Conservation (phyloP, 2,329 filamentous ascomycete species). For the Fusarium sp. region DNA sequence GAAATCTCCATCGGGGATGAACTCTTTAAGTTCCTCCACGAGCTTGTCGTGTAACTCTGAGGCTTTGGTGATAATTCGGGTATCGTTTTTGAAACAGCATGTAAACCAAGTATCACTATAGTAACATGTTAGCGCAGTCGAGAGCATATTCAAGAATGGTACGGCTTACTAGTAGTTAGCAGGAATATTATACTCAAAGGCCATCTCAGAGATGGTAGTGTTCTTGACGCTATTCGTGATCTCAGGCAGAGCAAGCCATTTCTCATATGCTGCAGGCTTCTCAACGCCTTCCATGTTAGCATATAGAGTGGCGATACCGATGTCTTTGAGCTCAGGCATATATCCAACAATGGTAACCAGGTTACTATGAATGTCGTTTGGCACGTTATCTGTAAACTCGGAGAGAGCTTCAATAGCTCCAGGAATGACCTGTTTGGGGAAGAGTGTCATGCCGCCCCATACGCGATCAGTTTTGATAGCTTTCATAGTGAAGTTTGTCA, state of each 20-base stretch:
- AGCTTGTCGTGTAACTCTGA: constrained; percentile 26
- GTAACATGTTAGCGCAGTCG: not conserved
- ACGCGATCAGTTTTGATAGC: constrained; percentile 36
- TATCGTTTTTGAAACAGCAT: constrained; percentile 30
- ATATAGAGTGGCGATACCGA: constrained; percentile 20
- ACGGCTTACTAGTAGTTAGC: constrained; percentile 24
- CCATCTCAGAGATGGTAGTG: constrained; percentile 33
- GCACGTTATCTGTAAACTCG: constrained; percentile 16
- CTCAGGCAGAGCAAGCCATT: constrained; percentile 33
- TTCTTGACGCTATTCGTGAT: constrained; percentile 30
- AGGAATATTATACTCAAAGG: constrained; percentile 34
- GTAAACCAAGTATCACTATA: constrained; percentile 28
- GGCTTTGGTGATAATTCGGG: constrained; percentile 22
- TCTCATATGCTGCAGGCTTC: constrained; percentile 26
- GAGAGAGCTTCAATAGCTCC: constrained; percentile 17
- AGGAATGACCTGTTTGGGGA: constrained; percentile 28
- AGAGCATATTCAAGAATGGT: not conserved
- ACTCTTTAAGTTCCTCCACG: constrained; percentile 23
- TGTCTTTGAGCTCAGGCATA: constrained; percentile 30
- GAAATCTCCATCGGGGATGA: constrained; percentile 29
- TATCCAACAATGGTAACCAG: constrained; percentile 20
- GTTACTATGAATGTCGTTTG: constrained; percentile 27
- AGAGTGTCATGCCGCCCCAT: constrained; percentile 36
- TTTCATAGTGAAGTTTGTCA: constrained; percentile 47
- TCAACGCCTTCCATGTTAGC: constrained; percentile 28